A percentile compares a stretch with the other conserved stretches of the same genome.
These are phyloP conservation scores for Lepidium aucheri DNA, from an alignment of 345 rosid genomes.

Conservation along the genomic window DNA sequence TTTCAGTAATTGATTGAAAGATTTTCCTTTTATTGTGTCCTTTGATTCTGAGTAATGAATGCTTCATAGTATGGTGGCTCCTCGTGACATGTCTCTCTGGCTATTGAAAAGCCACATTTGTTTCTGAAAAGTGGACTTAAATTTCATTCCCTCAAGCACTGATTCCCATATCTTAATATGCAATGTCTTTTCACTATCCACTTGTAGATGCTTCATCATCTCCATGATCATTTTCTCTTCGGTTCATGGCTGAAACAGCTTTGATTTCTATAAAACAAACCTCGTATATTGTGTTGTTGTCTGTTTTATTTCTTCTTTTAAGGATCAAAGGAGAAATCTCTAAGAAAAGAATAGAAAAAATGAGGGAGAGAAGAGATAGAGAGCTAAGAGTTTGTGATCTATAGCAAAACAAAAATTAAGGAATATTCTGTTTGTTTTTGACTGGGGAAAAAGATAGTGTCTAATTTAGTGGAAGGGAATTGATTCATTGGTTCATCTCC, in stretches of 20 bases:
- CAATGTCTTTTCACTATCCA: constrained; percentile 19
- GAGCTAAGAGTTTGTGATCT: not conserved
- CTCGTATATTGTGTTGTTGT: not conserved
- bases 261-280: not conserved
- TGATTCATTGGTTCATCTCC: constrained; percentile 19
- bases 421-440: constrained; percentile 14
- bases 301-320: not conserved
- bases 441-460: not conserved
- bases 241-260: not conserved
- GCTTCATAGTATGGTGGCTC: not conserved
- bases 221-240: not conserved
- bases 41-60: not conserved
- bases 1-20: not conserved
- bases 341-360: not conserved
- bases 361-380: not conserved
- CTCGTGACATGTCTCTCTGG: constrained; percentile 18
- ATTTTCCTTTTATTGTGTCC: not conserved
- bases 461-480: not conserved
- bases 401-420: not conserved
- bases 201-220: constrained; percentile 8
- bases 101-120: constrained; percentile 15
- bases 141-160: constrained; percentile 16
- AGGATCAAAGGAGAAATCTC: not conserved
- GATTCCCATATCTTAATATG: constrained; percentile 27
- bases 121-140: constrained; percentile 4